Conservation (phyloP, 2,329 filamentous ascomycete species). For the Nemania serpens region DNA sequence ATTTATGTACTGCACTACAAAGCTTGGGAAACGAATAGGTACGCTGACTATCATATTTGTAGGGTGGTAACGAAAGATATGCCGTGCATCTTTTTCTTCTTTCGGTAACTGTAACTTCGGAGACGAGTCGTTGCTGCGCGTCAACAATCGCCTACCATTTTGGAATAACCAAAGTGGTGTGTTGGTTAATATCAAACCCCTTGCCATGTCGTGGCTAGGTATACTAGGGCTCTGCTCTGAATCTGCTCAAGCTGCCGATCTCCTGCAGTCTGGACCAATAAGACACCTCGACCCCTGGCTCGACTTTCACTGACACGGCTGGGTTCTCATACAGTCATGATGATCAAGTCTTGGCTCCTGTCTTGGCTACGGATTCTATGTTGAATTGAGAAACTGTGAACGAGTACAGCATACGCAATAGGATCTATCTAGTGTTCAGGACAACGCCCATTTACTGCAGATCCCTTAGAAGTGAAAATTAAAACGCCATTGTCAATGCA, state of each 20-base stretch:
- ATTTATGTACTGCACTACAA: neutral
- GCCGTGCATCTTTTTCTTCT: constrained; percentile 8
- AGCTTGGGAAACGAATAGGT: neutral
- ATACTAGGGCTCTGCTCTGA: too few species aligned
- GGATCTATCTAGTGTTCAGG: neutral
- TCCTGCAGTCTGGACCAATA: constrained; percentile 15
- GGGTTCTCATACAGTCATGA: constrained; percentile 3
- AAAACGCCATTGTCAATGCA: constrained; percentile 35
- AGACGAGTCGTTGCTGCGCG: neutral
- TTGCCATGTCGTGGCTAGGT: constrained; percentile 10
- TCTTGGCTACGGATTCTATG: constrained; percentile 13
- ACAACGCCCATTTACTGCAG: neutral
- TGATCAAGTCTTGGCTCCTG: constrained; percentile 11
- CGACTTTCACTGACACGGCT: constrained; percentile 2
- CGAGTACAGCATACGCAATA: constrained; percentile 2
- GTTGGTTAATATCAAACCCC: constrained; percentile 20
- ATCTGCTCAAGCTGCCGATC: constrained; percentile 17
- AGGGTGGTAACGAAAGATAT: neutral
- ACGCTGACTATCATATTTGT: too few species aligned
- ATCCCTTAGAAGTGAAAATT: constrained; percentile 5
- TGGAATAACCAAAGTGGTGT: constrained; percentile 5
- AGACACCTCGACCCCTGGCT: constrained; percentile 12
- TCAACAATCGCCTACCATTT: neutral
- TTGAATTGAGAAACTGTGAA: constrained; percentile 2
- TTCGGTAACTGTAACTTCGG: neutral